Percentiles rank a stretch among this genome's conserved stretches.
Evolutionary conservation across 1,139 yeast species (phyloP).

Genomic region (Saccharomyces uvarum): DNA sequence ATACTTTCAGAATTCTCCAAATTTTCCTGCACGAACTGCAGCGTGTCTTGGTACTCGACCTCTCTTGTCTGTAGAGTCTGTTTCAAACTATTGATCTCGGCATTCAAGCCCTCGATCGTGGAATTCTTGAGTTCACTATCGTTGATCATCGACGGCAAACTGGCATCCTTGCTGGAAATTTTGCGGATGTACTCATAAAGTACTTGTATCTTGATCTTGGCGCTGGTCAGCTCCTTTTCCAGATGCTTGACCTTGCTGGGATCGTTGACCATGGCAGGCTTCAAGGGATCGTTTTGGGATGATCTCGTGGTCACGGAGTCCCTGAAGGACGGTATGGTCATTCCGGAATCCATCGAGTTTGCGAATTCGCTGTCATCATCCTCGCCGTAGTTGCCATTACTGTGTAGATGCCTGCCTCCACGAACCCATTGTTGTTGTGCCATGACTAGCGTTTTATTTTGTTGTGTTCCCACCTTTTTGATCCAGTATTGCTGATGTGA

Average conservation of each 20-base stretch:
- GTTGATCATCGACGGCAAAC: background rate
- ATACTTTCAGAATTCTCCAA: constrained; percentile 30
- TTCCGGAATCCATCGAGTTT: background rate
- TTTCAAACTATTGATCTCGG: constrained; percentile 11
- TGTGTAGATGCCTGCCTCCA: background rate
- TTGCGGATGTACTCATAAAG: background rate
- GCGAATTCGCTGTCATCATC: background rate
- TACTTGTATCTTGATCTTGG: background rate
- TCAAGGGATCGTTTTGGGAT: background rate
- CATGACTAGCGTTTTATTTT: background rate
- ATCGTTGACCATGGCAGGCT: background rate
- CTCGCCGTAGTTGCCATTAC: background rate
- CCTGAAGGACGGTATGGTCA: background rate
- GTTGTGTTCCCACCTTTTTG: background rate
- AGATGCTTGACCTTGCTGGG: constrained; percentile 13
- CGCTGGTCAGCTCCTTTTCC: constrained; percentile 17
- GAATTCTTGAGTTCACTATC: background rate
- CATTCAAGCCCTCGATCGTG: background rate
- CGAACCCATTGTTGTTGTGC: background rate
- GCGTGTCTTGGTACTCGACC: constrained; percentile 26
- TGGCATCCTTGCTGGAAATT: background rate
- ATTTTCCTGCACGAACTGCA: constrained; percentile 28
- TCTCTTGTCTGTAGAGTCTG: constrained; percentile 24
- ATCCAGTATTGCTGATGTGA: background rate
- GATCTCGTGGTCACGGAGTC: background rate